Base-by-base conservation (phyloP, 768 basidiomycete genomes). In the Flagelloscypha sp. region DNA sequence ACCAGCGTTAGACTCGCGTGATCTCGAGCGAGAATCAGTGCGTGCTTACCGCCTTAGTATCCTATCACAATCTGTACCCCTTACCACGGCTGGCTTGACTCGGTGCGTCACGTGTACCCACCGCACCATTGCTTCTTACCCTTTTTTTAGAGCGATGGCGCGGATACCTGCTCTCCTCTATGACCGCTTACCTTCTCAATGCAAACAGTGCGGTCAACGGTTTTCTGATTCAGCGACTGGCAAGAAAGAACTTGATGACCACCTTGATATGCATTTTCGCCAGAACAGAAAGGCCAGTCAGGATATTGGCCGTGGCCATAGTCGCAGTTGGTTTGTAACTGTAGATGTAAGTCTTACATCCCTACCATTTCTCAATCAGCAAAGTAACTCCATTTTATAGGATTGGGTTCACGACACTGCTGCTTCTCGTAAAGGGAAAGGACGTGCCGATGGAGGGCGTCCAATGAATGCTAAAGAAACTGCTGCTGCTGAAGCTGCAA, bases 221-320 rank as follows among this genome's bases (percentile, higher is more conserved):
- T 94, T 93, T 57, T 63, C 82, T 31, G 85, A 87, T 47, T 76
- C 73, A 20, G 53, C 61, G 18, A 48, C 65, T 35, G 90, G 86
- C 41, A 87, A 81, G 62, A 81, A 77, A 53, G 67, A 62, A 24
- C 71, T 92, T 68, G 76, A 93, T 48, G 76, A 80, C 39, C 95
- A 99, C 53, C 70, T 98, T 48, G 94, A 99, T 55, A 84, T 87
- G 83, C 94, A 99, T 57, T 97, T 95, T 62, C 72, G 80, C 54
- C 84, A 94, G 54, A 98, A 97, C 51, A 74, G 83, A 41, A 85
- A 84, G 56, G 78, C 80, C 18, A 78, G 68, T 49, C 81, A 84
- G 55, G 79, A 77, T 27, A 59, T 74, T 12, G 89, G 86, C 0
- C 72, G 94, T 40, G 90, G 89, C 24, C 81, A 90, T 47, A 86